Percentiles rank a stretch among this genome's conserved stretches.
Evolutionary conservation across 1,284 basidiomycete genomes (phyloP).

Genomic region (Apiotrichum gamsii): DNA sequence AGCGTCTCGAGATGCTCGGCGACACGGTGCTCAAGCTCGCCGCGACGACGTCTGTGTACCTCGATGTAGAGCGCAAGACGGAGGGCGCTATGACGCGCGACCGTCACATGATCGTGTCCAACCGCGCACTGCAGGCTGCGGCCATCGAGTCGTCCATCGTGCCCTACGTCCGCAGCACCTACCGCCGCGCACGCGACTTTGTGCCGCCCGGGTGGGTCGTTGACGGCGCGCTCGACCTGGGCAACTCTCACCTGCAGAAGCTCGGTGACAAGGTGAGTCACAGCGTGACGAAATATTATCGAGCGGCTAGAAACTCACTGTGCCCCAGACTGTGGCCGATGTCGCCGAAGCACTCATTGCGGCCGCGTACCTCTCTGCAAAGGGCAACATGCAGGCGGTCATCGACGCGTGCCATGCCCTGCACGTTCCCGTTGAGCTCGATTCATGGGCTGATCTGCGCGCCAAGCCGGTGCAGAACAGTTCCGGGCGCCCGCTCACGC

Average conservation of each 20-base stretch:
- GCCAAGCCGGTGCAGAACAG: no score
- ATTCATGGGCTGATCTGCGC: slow-evolving; percentile 16
- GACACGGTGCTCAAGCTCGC: slow-evolving; percentile 37
- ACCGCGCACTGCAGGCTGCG: slow-evolving; percentile 21
- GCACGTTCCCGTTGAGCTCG: slow-evolving; percentile 17
- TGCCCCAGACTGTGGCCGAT: slow-evolving; percentile 39
- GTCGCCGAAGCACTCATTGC: slow-evolving; percentile 37
- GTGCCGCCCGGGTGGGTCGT: slow-evolving; percentile 29
- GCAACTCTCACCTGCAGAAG: slow-evolving; percentile 1
- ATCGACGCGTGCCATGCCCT: slow-evolving; percentile 23
- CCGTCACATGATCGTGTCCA: slow-evolving; percentile 26
- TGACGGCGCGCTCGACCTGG: background rate
- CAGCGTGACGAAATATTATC: background rate
- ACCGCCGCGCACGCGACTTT: slow-evolving; percentile 22
- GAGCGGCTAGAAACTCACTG: no score
- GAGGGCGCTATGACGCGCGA: slow-evolving; percentile 17
- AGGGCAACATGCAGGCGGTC: slow-evolving; percentile 21
- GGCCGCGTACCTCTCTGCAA: slow-evolving; percentile 28
- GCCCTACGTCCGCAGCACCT: slow-evolving; percentile 26
- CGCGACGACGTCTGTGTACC: slow-evolving; percentile 21
- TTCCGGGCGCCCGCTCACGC: slow-evolving; percentile 3
- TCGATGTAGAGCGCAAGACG: background rate
- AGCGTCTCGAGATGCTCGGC: slow-evolving; percentile 41
- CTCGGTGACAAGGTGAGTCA: slow-evolving; percentile 36
- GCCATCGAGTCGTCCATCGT: slow-evolving; percentile 23